Evolutionary conservation across 202 grass and related monocot species (phyloP).

Genomic region (Bolboschoenoplectus hybrid): DNA sequence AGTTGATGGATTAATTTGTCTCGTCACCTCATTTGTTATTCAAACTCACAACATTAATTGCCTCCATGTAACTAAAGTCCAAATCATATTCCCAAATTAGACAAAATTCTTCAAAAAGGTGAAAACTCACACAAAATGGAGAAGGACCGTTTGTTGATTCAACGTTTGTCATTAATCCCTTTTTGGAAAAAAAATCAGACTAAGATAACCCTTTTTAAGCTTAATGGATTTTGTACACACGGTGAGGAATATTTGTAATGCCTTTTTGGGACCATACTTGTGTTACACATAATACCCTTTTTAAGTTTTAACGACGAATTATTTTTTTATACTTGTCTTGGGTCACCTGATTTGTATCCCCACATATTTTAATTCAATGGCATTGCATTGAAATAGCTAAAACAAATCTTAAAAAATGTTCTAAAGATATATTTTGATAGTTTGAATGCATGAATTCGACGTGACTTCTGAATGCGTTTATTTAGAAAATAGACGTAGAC

Average conservation of each 20-base stretch:
- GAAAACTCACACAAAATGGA: not conserved
- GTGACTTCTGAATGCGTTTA: too few relatives aligned
- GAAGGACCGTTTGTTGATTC: not conserved
- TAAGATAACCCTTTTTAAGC: not conserved
- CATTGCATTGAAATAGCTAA: too few relatives aligned
- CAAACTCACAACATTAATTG: not conserved
- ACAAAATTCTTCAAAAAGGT: not conserved
- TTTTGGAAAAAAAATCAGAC: not conserved
- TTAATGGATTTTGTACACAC: slow-evolving; percentile 22
- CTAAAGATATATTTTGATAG: too few relatives aligned
- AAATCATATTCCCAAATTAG: not conserved
- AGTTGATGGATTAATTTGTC: not conserved
- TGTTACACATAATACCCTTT: too few relatives aligned
- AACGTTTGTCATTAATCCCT: not conserved
- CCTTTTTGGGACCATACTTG: not conserved
- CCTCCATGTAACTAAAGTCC: not conserved
- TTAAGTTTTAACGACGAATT: too few relatives aligned
- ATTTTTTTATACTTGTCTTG: too few relatives aligned
- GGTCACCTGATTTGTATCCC: too few relatives aligned
- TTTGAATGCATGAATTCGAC: too few relatives aligned
- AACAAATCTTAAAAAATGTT: too few relatives aligned
- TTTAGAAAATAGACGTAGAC: too few relatives aligned
- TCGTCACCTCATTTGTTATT: not conserved
- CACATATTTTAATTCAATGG: too few relatives aligned
- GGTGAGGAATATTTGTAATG: not conserved